Evolutionary conservation across 495 filamentous ascomycete genomes (phyloP).

Genomic region (Lasiosphaeriaceae sp.): DNA sequence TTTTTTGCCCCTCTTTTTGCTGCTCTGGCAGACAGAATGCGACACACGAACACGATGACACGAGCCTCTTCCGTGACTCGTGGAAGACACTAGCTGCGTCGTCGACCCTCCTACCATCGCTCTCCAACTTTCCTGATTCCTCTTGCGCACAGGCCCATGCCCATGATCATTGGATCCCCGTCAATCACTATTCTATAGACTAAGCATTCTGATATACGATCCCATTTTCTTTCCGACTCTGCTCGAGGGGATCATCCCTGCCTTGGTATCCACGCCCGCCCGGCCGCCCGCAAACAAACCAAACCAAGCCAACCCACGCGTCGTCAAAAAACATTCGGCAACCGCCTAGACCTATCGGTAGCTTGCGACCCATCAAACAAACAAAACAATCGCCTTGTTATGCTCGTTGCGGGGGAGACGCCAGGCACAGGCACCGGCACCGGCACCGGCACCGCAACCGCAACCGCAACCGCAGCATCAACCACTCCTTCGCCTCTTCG

Average conservation of each 20-base stretch:
- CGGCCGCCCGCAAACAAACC: background rate
- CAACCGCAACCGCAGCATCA: background rate
- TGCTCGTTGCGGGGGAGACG: background rate
- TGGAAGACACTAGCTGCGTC: too few relatives aligned
- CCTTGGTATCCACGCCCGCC: background rate
- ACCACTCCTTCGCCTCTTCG: too few relatives aligned
- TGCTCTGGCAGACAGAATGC: too few relatives aligned
- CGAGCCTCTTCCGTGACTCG: too few relatives aligned
- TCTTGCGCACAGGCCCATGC: background rate
- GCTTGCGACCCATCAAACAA: background rate
- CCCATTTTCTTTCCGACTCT: background rate
- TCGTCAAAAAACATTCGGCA: background rate
- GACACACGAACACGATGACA: too few relatives aligned
- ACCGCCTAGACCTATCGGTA: too few relatives aligned
- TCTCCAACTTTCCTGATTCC: background rate
- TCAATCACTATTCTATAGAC: background rate
- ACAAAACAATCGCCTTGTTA: background rate
- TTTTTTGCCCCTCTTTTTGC: too few relatives aligned
- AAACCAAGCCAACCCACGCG: background rate
- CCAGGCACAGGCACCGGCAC: background rate
- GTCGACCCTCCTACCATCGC: too few relatives aligned
- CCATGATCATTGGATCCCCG: slow-evolving; percentile 1
- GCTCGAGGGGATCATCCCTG: background rate
- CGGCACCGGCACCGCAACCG: background rate
- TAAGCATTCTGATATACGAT: slow-evolving; percentile 10